phyloP scores from a whole-genome alignment of 805 yeast genomes.

The Kodamaea leandrae region DNA sequence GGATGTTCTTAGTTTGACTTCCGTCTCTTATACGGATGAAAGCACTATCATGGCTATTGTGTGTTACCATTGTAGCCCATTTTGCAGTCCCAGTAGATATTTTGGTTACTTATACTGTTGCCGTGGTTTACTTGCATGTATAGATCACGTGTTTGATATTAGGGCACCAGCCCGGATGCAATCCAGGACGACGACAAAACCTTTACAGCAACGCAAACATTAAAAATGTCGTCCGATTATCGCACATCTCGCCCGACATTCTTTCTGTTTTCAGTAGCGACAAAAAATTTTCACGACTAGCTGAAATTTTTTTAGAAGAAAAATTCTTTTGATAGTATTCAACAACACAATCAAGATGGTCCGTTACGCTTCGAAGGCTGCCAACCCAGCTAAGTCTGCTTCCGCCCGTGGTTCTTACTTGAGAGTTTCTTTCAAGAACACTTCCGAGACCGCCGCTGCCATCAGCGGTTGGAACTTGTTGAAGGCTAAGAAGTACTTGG shows the following conservation, averaged over 20 bases:
- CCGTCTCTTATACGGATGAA: no score
- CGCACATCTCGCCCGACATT: constrained; percentile 2
- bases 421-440: constrained; percentile 99
- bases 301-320: constrained; percentile 7
- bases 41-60: no score
- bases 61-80: no score
- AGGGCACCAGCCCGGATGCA: constrained; percentile 2
- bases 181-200: background rate
- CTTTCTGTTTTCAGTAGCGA: constrained; percentile 1
- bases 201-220: background rate
- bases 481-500: constrained; percentile 93
- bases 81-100: no score
- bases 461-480: constrained; percentile 96
- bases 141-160: background rate
- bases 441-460: constrained; percentile 99
- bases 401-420: constrained; percentile 99
- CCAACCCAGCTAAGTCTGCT: constrained; percentile 99
- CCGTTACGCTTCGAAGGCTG: constrained; percentile 99
- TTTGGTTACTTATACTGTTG: no score
- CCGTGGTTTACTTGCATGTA: no score
- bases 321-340: constrained; percentile 9
- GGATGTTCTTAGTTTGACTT: no score
- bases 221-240: constrained; percentile 2
- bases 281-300: constrained; percentile 13
- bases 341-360: constrained; percentile 58